Base-by-base conservation (phyloP, 768 basidiomycete genomes). In the Lactarius sanguifluus region DNA sequence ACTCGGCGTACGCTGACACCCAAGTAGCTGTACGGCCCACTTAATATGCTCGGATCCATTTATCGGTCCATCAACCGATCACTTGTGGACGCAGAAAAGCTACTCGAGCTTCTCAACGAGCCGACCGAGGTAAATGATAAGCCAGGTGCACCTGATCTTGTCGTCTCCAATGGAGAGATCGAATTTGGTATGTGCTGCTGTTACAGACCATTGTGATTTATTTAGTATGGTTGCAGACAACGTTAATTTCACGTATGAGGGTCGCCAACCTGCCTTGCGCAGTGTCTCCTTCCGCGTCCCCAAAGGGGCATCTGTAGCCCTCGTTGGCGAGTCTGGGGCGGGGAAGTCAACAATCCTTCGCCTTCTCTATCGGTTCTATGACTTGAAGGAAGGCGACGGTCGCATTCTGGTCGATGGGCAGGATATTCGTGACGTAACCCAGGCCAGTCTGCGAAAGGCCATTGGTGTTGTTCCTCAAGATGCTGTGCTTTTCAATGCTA, bases 381-480 rank as follows among this genome's bases (percentile, higher is more conserved):
- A 98, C 72, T 81, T 95, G 16, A 82, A 84, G 20, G 85, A 86
- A 62, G 94, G 94, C 38, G 83, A 90, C 67, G 90, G 90, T 16
- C 80, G 88, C 47, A 94, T 96, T 70, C 77, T 87, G 56, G 87
- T 96, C 66, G 94, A 97, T 71, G 92, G 90, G 5, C 83, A 91
- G 72, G 92, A 97, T 71, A 91, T 98, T 62, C 87, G 90, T 40
- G 86, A 95, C 65, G 85, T 98, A 7, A 95, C 94, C 0, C 92
- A 96, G 73, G 78, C 82, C 38, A 90, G 88, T 62, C 77, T 97
- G 25, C 83, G 95, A 40, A 83, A 85, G 68, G 84, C 90, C 0
- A 92, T 98, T 66, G 94, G 94, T 20, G 91, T 94, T 30, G 92
- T 98, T 2, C 95, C 96, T 1, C 93, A 97, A 73, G 92, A 94